A percentile compares a stretch with the other conserved stretches of the same genome.
Evolutionary conservation across 208 protist species (phyloP).

Genomic region (Zelonia costaricensis): DNA sequence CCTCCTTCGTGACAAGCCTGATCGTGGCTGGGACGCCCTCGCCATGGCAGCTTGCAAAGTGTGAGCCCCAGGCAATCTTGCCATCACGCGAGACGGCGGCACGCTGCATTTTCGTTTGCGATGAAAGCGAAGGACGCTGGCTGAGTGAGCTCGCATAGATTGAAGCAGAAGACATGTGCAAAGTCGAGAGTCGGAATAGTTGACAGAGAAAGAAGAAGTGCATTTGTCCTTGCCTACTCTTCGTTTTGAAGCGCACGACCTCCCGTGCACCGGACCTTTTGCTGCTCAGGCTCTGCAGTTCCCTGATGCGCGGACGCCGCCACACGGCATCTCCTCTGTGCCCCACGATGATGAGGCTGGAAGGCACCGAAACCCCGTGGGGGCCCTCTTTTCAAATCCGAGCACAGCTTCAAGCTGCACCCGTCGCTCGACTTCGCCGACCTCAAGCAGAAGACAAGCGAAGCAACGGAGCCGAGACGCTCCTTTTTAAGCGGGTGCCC

Average conservation of each 20-base stretch:
- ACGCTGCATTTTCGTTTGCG: slow-evolving; percentile 10
- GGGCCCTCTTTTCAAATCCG: too few relatives aligned
- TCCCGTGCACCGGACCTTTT: too few relatives aligned
- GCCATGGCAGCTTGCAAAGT: slow-evolving; percentile 25
- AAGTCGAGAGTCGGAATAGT: too few relatives aligned
- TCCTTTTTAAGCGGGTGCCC: too few relatives aligned
- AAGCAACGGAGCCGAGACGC: too few relatives aligned
- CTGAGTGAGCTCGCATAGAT: background rate
- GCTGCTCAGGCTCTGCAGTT: too few relatives aligned
- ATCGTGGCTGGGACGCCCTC: slow-evolving; percentile 16
- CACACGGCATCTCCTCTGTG: too few relatives aligned
- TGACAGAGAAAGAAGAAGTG: background rate
- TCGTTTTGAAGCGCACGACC: too few relatives aligned
- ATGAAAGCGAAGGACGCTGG: background rate
- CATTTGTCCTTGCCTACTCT: background rate
- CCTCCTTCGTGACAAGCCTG: slow-evolving; percentile 9
- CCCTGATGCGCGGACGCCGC: too few relatives aligned
- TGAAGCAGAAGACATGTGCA: background rate
- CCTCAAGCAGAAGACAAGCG: too few relatives aligned
- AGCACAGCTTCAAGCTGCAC: background rate
- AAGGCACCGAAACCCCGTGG: too few relatives aligned
- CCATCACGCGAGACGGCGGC: slow-evolving; percentile 17
- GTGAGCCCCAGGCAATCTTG: slow-evolving; percentile 15
- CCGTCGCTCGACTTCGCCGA: background rate
- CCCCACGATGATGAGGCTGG: too few relatives aligned